Base-by-base conservation (phyloP, 345 rosid genomes). In the Brassica napus region DNA sequence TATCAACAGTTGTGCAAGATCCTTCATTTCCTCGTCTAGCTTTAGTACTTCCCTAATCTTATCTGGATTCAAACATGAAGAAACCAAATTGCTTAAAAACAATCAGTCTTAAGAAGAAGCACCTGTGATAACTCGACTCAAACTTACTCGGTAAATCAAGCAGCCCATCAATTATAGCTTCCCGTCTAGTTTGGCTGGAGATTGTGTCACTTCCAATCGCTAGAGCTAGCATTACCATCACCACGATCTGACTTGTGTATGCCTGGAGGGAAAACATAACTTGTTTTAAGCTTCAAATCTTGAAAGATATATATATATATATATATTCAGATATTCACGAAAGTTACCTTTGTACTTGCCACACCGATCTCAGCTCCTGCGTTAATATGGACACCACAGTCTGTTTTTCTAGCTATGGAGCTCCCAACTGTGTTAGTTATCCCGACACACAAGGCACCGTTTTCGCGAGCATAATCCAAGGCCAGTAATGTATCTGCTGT, bases 281-380 rank as follows among this genome's bases (percentile, higher is more conserved):
- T n/a, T 49, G 16, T 52, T n/a, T 52, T 52, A n/a, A 52, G 16
- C 57, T 52, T 52, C 54, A 47, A 47, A 47, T 47, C 54, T 47
- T 12, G 15, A 52, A n/a, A 52, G 8, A 52, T 15, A 47, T 12
- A 52, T n/a, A 52, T 7, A 47, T 7, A 47, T n/a, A 52, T 7
- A 52, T 15, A 47, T 12, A 24, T 77, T 68, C 61, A 26, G 60
- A 73, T 26, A 49, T 49, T 58, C 70, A 63, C 0, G 61, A 4
- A 52, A 59, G 68, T 49, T 78, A 94, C 98, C 97, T 94, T 94
- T 34, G 98, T 94, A 78, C 98, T 94, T 70, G 98, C 98, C 12
- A 94, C 98, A 57, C 98, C 98, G 64, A 92, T 94, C 87, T 94
- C 98, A 75, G 89, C 90, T 10, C 98, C 98, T 68, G 98, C 98